Base-by-base conservation (phyloP, 148 eudicot genomes). In the Persicaria maculosa region DNA sequence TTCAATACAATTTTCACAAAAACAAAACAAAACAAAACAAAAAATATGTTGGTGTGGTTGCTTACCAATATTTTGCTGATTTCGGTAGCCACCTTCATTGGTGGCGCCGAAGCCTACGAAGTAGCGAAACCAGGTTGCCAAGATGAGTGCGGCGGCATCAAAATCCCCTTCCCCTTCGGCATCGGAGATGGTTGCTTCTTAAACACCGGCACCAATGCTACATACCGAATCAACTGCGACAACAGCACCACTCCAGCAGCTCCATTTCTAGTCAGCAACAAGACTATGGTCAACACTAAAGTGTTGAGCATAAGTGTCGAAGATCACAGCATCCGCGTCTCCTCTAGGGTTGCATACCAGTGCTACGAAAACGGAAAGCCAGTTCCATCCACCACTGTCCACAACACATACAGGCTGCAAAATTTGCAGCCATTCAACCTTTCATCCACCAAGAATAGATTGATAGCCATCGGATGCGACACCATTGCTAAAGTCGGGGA, bases 81-180 rank as follows among this genome's bases (percentile, higher is more conserved):
- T 31, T 31, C 40, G 40, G 2, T 31, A 31, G 40, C 40, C 40
- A 31, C 40, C 1, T 31, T 3, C 40, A 31, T 31, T 2, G 40
- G 40, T 31, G 40, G 40, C 40, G 40, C 40, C 40, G 40, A 31
- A 31, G 40, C 40, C 40, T 31, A 31, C 40, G 3, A 31, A 31
- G 40, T 31, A 31, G 40, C 40, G 1, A 31, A 31, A 31, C 40
- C 40, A 31, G 40, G 40, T 31, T 31, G 40, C 40, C 40, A 31
- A 31, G 40, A 31, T 31, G 40, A 31, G 11, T 57, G 62, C 25
- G 62, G 62, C 25, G 62, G 62, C 31, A 25, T 57, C 10, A 57
- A 57, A 17, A 57, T 57, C 62, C 62, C 62, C 9, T 57, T 57
- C 62, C 62, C 62, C 1, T 57, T 57, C 62, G 62, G 62, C 62